Conservation (phyloP, 768 basidiomycete species). For the Termitomyces sp. region DNA sequence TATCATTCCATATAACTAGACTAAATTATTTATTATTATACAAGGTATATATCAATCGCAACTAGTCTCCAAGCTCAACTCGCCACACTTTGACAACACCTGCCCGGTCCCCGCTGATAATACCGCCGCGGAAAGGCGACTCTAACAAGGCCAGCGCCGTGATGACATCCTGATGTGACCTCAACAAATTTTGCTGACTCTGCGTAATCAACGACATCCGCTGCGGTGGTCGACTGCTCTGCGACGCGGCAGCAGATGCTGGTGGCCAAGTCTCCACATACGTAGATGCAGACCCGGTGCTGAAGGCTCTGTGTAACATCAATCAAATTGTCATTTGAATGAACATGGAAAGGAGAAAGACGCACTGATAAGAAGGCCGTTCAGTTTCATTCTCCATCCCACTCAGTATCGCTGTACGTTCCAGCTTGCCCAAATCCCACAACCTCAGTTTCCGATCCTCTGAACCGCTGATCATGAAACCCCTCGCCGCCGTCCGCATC, state of each 20-base stretch:
- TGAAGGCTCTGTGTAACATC: constrained; percentile 22
- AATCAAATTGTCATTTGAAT: not conserved
- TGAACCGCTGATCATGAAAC: constrained; percentile 84
- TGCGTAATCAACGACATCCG: constrained; percentile 74
- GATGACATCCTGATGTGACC: constrained; percentile 87
- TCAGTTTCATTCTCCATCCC: constrained; percentile 74
- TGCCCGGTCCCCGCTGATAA: constrained; percentile 87
- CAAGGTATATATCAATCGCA: not conserved
- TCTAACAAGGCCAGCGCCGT: constrained; percentile 84
- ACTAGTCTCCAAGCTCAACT: constrained; percentile 46
- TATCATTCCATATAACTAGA: not conserved
- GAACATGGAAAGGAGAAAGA: not conserved
- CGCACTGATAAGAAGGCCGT: constrained; percentile 71
- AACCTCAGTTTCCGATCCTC: constrained; percentile 84
- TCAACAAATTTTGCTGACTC: constrained; percentile 79
- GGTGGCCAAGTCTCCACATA: constrained; percentile 63
- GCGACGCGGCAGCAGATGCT: constrained; percentile 33
- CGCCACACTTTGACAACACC: constrained; percentile 92
- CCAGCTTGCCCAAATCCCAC: constrained; percentile 78
- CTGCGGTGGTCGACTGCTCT: constrained; percentile 64
- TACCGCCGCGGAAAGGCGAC: constrained; percentile 86
- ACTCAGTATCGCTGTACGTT: constrained; percentile 74
- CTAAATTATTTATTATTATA: not conserved
- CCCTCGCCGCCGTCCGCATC: constrained; percentile 39
- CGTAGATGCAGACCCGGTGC: constrained; percentile 40